Evolutionary conservation across 192 early-diverging fungal species (phyloP).

Genomic region (Bifiguratus adelaidae): DNA sequence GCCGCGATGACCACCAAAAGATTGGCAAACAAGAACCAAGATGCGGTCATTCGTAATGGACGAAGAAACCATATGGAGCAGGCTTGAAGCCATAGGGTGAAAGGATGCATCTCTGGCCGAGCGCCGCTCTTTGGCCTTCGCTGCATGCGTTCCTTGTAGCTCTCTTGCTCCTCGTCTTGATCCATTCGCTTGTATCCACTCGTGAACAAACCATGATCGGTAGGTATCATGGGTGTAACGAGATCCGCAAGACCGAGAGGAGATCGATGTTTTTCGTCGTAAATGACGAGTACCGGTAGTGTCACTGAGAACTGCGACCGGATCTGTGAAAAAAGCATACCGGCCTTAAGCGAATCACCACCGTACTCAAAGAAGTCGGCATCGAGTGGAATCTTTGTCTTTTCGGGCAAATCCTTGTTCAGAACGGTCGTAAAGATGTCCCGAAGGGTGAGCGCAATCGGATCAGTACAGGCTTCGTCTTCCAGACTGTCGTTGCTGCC

Average conservation of each 20-base stretch:
- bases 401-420: slow-evolving; percentile 10
- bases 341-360: slow-evolving; percentile 26
- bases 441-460: slow-evolving; percentile 8
- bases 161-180: slow-evolving; percentile 1
- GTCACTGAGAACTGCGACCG: slow-evolving; percentile 7
- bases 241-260: slow-evolving; percentile 9
- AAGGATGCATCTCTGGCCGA: slow-evolving; percentile 1
- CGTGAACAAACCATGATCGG: slow-evolving; percentile 8
- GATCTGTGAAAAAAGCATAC: slow-evolving; percentile 11
- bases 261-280: slow-evolving; percentile 11
- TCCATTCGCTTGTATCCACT: slow-evolving; percentile 2
- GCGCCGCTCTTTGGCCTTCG: slow-evolving; percentile 5
- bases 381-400: slow-evolving; percentile 7
- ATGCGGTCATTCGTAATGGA: slow-evolving; percentile 14
- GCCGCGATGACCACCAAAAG: slow-evolving; percentile 5
- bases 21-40: slow-evolving; percentile 12
- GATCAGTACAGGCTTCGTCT: slow-evolving; percentile 5
- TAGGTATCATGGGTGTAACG: not conserved
- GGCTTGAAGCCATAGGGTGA: slow-evolving; percentile 7
- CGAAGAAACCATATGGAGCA: slow-evolving; percentile 10
- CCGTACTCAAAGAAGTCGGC: slow-evolving; percentile 33
- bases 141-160: slow-evolving; percentile 7
- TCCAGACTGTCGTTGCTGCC: slow-evolving; percentile 5
- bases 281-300: slow-evolving; percentile 2
- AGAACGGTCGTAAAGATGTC: slow-evolving; percentile 19